Percentiles rank a stretch among this genome's conserved stretches.
These are phyloP conservation scores for Xylaria grammica DNA, from an alignment of 495 filamentous ascomycete genomes.

Conservation along the genomic window DNA sequence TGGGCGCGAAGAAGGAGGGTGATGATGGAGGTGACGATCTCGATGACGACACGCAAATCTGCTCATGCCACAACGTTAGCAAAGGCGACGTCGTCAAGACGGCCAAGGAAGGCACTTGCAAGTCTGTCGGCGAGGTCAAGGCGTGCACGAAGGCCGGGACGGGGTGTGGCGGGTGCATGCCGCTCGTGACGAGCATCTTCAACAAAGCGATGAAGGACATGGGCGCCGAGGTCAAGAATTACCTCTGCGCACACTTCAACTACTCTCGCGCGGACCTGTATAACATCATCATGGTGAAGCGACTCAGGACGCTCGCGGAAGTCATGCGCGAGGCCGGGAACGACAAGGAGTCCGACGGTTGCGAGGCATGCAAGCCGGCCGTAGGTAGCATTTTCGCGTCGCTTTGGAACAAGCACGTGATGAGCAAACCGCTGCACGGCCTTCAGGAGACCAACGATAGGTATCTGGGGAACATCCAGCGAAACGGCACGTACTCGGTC, in stretches of 20 bases:
- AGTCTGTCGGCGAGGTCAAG: constrained; percentile 85
- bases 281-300: constrained; percentile 87
- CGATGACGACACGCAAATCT: constrained; percentile 87
- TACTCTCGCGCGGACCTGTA: constrained; percentile 89
- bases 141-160: constrained; percentile 94
- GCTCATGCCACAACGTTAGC: constrained; percentile 94
- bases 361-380: constrained; percentile 89
- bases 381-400: constrained; percentile 85
- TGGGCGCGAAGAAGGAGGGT: constrained; percentile 75
- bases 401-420: constrained; percentile 85
- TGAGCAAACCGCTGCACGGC: constrained; percentile 75
- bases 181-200: constrained; percentile 90
- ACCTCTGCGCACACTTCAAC: constrained; percentile 85
- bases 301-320: constrained; percentile 73
- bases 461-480: constrained; percentile 93
- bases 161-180: constrained; percentile 94
- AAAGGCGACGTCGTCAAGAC: constrained; percentile 79
- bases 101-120: constrained; percentile 84
- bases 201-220: constrained; percentile 89
- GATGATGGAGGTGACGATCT: constrained; percentile 64
- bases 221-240: constrained; percentile 90
- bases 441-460: constrained; percentile 94
- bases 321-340: constrained; percentile 86
- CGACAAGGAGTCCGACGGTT: constrained; percentile 76
- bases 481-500: constrained; percentile 92